A percentile compares a stretch with the other conserved stretches of the same genome.
Conservation (phyloP, 2,329 filamentous ascomycete species). For the Fusarium dlaminii region DNA sequence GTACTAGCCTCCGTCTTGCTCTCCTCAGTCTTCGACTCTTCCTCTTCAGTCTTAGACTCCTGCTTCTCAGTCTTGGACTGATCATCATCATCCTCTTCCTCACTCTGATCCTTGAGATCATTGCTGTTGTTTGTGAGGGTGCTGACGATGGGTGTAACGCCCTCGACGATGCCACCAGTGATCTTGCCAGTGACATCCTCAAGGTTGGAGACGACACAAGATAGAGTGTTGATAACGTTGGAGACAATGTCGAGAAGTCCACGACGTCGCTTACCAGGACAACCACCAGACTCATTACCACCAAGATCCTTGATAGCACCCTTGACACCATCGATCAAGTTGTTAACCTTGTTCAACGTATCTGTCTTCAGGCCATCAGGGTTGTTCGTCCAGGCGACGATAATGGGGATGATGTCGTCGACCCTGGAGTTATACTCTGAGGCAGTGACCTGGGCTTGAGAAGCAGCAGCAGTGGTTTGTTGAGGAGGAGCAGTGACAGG, state of each 20-base stretch:
- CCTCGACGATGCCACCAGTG: constrained; percentile 2
- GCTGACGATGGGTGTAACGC: background rate
- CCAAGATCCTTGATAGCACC: constrained; percentile 4
- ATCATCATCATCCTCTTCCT: constrained; percentile 10
- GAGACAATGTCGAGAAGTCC: background rate
- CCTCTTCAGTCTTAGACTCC: background rate
- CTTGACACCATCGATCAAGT: constrained; percentile 12
- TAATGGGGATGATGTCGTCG: constrained; percentile 6
- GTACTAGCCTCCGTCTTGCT: background rate
- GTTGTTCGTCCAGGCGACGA: constrained; percentile 1
- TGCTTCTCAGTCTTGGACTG: constrained; percentile 3
- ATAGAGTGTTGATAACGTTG: background rate
- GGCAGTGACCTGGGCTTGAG: constrained; percentile 4
- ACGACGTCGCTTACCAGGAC: constrained; percentile 1
- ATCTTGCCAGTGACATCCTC: constrained; percentile 2
- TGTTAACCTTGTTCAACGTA: constrained; percentile 16
- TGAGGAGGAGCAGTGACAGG: background rate
- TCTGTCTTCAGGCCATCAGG: constrained; percentile 7
- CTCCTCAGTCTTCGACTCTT: background rate
- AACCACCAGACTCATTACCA: background rate
- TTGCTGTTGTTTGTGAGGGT: constrained; percentile 2
- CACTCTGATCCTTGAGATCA: constrained; percentile 11
- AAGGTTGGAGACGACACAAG: constrained; percentile 1
- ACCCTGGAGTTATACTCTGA: constrained; percentile 10
- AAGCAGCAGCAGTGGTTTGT: background rate